Evolutionary conservation across 352 stramenopile genomes (phyloP).

Genomic region (Globisporangium canariense): DNA sequence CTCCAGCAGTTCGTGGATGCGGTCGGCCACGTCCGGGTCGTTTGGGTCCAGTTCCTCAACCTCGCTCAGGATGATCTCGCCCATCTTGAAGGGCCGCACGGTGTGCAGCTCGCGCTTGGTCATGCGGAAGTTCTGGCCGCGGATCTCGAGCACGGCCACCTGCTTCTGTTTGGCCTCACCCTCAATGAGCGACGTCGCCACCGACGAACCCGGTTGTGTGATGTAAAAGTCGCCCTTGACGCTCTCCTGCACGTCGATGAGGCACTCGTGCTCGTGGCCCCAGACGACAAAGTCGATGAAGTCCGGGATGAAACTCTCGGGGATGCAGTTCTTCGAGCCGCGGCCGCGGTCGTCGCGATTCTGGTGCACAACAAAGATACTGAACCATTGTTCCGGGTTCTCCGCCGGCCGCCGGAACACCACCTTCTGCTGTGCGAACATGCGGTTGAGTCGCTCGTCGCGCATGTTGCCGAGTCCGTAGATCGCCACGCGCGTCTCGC

Average conservation of each 20-base stretch:
- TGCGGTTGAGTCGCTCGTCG: conserved; percentile 97
- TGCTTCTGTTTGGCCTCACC: conserved; percentile 86
- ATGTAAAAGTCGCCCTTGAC: conserved; percentile 96
- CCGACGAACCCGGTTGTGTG: conserved; percentile 94
- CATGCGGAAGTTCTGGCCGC: conserved; percentile 88
- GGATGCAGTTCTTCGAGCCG: conserved; percentile 96
- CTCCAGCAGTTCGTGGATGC: conserved; percentile 66
- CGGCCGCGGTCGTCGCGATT: conserved; percentile 94
- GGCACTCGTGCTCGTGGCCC: conserved; percentile 98
- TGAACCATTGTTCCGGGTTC: conserved; percentile 91
- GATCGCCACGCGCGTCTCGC: conserved; percentile 92
- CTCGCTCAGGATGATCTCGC: conserved; percentile 86
- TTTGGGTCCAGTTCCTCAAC: conserved; percentile 89
- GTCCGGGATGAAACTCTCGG: conserved; percentile 97
- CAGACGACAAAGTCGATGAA: conserved; percentile 98
- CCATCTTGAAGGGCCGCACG: conserved; percentile 93
- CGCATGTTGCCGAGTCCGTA: conserved; percentile 98
- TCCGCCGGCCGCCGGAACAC: conserved; percentile 89
- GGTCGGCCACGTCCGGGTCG: conserved; percentile 79
- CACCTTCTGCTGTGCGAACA: conserved; percentile 96
- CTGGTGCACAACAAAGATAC: conserved; percentile 99
- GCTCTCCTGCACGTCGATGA: conserved; percentile 92
- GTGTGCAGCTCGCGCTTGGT: conserved; percentile 78
- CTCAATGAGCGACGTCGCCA: conserved; percentile 94
- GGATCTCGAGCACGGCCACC: conserved; percentile 88